Percentiles rank a stretch among this genome's conserved stretches.
Evolutionary conservation across 2,329 filamentous ascomycete genomes (phyloP).

Genomic region (Purpureocillium lavendulum): DNA sequence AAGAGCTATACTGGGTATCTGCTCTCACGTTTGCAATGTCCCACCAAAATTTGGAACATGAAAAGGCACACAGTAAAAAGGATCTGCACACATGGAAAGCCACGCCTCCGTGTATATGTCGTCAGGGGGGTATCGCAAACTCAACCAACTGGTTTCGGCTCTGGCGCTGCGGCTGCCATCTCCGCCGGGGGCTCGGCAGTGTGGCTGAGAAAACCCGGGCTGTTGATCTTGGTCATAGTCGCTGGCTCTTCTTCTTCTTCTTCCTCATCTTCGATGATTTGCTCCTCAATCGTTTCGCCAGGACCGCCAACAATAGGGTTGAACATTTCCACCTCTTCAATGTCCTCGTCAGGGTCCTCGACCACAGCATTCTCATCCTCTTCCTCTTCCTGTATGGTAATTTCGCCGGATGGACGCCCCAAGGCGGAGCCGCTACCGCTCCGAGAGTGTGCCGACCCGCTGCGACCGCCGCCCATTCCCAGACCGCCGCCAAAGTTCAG

Average conservation of each 20-base stretch:
- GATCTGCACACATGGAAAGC: no score
- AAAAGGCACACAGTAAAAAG: no score
- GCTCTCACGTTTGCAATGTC: no score
- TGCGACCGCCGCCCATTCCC: slow-evolving; percentile 22
- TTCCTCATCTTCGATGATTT: slow-evolving; percentile 33
- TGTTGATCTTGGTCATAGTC: slow-evolving; percentile 1
- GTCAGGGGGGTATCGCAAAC: not conserved
- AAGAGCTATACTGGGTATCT: no score
- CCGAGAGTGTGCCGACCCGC: slow-evolving; percentile 37
- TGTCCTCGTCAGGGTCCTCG: slow-evolving; percentile 34
- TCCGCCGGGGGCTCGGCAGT: not conserved
- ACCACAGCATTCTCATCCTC: slow-evolving; percentile 47
- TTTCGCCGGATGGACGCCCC: slow-evolving; percentile 63
- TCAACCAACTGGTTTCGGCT: no score
- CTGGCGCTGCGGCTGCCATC: not conserved
- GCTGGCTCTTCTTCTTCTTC: slow-evolving; percentile 16
- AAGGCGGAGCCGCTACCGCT: slow-evolving; percentile 55
- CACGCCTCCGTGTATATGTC: not conserved
- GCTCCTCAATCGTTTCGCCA: slow-evolving; percentile 36
- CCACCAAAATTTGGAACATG: no score
- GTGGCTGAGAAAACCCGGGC: not conserved
- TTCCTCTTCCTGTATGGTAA: slow-evolving; percentile 63
- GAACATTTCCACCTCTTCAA: slow-evolving; percentile 54
- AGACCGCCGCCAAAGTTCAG: slow-evolving; percentile 40
- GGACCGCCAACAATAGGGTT: slow-evolving; percentile 37